Evolutionary conservation across 495 filamentous ascomycete genomes (phyloP).

Genomic region (Elaphomyces granulatus): DNA sequence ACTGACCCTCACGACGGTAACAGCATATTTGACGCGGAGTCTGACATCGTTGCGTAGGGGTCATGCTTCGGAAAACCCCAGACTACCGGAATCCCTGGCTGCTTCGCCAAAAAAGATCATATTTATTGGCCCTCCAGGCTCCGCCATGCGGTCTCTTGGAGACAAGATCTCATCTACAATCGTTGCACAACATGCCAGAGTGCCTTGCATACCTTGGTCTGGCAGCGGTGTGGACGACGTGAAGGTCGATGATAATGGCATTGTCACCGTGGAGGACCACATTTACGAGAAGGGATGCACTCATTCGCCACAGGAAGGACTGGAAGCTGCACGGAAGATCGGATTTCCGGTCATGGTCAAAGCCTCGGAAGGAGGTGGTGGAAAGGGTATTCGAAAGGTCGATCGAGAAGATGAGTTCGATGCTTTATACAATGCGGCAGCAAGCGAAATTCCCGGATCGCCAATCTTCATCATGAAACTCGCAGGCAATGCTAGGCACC

Average conservation of each 20-base stretch:
- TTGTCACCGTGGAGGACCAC: slow-evolving; percentile 81
- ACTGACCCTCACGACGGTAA: not conserved
- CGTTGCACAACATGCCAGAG: slow-evolving; percentile 91
- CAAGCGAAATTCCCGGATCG: slow-evolving; percentile 95
- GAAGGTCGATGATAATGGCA: slow-evolving; percentile 58
- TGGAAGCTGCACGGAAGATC: slow-evolving; percentile 74
- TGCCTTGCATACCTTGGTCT: slow-evolving; percentile 98
- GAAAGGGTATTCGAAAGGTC: slow-evolving; percentile 98
- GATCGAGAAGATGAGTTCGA: slow-evolving; percentile 73
- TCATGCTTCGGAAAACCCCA: slow-evolving; percentile 97
- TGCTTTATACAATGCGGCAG: slow-evolving; percentile 80
- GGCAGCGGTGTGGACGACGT: slow-evolving; percentile 82
- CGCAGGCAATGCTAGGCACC: slow-evolving; percentile 85
- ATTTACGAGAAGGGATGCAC: slow-evolving; percentile 89
- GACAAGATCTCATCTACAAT: slow-evolving; percentile 99
- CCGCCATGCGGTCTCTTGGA: slow-evolving; percentile 95
- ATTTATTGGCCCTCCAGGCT: slow-evolving; percentile 95
- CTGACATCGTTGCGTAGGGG: slow-evolving; percentile 44
- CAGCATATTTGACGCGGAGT: no score
- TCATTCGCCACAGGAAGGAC: slow-evolving; percentile 71
- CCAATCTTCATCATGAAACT: slow-evolving; percentile 99
- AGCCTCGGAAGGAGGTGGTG: slow-evolving; percentile 98
- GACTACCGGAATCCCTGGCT: slow-evolving; percentile 86
- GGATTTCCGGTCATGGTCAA: slow-evolving; percentile 99
- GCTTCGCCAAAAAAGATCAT: slow-evolving; percentile 96